phyloP scores from a whole-genome alignment of 805 yeast genomes.

The Helenozyma baotianmanensis region DNA sequence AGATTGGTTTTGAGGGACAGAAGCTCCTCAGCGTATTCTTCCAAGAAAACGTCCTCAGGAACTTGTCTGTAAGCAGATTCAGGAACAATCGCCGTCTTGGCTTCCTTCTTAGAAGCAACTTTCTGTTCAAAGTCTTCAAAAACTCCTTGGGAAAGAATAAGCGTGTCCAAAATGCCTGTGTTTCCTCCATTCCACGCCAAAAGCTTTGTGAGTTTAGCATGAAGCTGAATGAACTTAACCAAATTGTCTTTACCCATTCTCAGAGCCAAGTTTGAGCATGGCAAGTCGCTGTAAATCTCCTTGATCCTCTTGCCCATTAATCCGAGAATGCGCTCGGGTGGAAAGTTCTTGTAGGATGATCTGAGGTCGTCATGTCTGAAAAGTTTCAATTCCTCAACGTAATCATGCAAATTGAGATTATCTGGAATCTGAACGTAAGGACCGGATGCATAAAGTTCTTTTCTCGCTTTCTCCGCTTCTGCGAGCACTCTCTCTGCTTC shows the following conservation, averaged over 20 bases:
- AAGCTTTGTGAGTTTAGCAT: slow-evolving; percentile 7
- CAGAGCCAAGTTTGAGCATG: slow-evolving; percentile 1
- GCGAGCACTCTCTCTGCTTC: too few species aligned
- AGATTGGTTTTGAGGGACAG: slow-evolving; percentile 18
- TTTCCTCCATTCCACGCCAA: slow-evolving; percentile 48
- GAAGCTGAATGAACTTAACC: slow-evolving; percentile 3
- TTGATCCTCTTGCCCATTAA: slow-evolving; percentile 3
- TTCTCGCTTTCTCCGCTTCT: too few species aligned
- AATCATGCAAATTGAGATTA: slow-evolving; percentile 8
- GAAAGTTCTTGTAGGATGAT: slow-evolving; percentile 1
- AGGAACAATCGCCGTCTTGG: not conserved
- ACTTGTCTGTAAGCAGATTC: slow-evolving; percentile 20
- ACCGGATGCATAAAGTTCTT: slow-evolving; percentile 1
- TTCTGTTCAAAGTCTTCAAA: slow-evolving; percentile 16
- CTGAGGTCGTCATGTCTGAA: slow-evolving; percentile 6
- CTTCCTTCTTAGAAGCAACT: slow-evolving; percentile 1
- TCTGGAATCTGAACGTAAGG: slow-evolving; percentile 14
- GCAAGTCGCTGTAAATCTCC: slow-evolving; percentile 1
- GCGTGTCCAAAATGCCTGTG: slow-evolving; percentile 52
- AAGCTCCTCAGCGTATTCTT: slow-evolving; percentile 31
- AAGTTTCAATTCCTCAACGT: slow-evolving; percentile 4
- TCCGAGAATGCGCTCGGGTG: slow-evolving; percentile 5
- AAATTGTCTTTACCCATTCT: slow-evolving; percentile 2
- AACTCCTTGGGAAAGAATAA: slow-evolving; percentile 43
- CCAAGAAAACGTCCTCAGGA: slow-evolving; percentile 30